phyloP scores from a whole-genome alignment of 179 eudicot genomes.

The Spergularia azorica region DNA sequence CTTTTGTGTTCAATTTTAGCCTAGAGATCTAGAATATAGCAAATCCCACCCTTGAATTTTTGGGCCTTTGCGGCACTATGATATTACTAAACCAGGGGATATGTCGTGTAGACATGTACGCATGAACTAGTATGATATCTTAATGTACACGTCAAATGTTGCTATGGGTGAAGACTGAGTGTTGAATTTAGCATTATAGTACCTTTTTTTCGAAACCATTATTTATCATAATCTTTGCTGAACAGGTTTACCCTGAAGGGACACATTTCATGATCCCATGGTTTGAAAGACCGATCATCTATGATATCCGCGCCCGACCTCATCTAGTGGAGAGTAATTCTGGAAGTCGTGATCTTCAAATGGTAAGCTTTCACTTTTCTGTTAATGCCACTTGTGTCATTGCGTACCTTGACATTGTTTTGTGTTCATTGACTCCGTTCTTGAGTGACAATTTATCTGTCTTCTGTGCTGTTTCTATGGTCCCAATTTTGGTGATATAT shows the following conservation, averaged over 20 bases:
- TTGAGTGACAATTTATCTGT: background rate
- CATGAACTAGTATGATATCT: background rate
- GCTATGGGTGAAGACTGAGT: background rate
- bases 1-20: background rate
- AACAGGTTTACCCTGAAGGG: conserved; percentile 82
- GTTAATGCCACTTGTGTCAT: background rate
- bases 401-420: background rate
- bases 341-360: conserved; percentile 81
- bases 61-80: background rate
- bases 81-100: background rate
- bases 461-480: too few species aligned
- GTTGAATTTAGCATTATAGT: background rate
- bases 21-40: background rate
- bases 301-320: conserved; percentile 73
- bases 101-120: background rate
- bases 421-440: background rate
- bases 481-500: too few species aligned
- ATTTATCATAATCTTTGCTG: conserved; percentile 1
- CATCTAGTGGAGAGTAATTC: conserved; percentile 63
- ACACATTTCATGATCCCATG: conserved; percentile 74
- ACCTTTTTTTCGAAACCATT: background rate
- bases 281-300: conserved; percentile 72
- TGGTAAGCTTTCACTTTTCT: conserved; percentile 42
- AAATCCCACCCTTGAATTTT: background rate
- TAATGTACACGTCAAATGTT: background rate